These are phyloP conservation scores for Pseudomassariella vexata DNA, from an alignment of 2,329 filamentous ascomycete genomes.

Conservation along the genomic window DNA sequence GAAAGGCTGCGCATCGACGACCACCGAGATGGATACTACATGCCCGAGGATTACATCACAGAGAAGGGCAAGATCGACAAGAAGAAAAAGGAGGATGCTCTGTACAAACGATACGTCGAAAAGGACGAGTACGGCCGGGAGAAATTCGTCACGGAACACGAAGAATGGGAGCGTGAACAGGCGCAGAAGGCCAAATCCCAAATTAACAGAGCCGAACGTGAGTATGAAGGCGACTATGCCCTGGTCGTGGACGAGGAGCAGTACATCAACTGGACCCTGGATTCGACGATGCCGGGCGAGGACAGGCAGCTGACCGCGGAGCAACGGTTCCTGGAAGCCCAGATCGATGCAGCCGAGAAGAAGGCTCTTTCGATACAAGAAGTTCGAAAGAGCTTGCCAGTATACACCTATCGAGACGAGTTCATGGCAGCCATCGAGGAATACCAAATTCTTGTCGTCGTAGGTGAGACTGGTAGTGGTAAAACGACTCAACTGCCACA, in stretches of 20 bases:
- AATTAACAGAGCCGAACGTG: conserved; percentile 66
- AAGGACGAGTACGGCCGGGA: conserved; percentile 83
- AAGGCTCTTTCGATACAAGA: conserved; percentile 86
- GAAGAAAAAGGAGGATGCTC: conserved; percentile 80
- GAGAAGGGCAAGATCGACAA: conserved; percentile 85
- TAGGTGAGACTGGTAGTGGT: conserved; percentile 90
- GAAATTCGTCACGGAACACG: conserved; percentile 85
- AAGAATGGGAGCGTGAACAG: conserved; percentile 94
- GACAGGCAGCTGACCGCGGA: conserved; percentile 69
- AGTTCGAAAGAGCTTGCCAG: conserved; percentile 82
- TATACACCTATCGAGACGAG: conserved; percentile 80
- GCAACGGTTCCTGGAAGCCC: conserved; percentile 70
- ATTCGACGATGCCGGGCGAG: conserved; percentile 67
- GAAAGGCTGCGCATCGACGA: conserved; percentile 86
- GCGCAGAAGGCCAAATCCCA: conserved; percentile 81
- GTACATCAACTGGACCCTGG: conserved; percentile 78
- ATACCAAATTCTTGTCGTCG: conserved; percentile 83
- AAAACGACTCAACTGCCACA: conserved; percentile 96
- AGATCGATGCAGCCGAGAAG: conserved; percentile 83
- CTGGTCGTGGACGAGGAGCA: conserved; percentile 89
- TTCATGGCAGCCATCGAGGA: conserved; percentile 82
- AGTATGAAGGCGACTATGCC: conserved; percentile 79
- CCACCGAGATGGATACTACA: conserved; percentile 81
- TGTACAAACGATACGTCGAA: conserved; percentile 89
- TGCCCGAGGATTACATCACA: conserved; percentile 93